Conservation (phyloP, 179 eudicot genomes). For the Monotropa hypopitys region DNA sequence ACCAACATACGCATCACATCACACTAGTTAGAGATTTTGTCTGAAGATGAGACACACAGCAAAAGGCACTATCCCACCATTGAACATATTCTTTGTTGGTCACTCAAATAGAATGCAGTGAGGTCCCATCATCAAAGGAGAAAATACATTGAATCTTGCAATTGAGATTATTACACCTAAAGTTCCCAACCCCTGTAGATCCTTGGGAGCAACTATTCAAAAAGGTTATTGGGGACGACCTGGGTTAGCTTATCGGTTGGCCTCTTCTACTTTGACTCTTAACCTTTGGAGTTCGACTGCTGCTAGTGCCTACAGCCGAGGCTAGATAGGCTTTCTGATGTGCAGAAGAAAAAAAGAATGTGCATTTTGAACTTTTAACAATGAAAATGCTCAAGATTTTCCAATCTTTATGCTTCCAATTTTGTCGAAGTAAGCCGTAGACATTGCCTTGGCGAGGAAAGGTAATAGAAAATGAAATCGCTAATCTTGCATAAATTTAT, state of each 20-base stretch:
- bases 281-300: not conserved
- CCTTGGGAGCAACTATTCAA: not conserved
- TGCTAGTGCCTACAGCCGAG: not conserved
- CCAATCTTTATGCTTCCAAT: not conserved
- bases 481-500: not conserved
- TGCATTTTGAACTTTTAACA: too few species aligned
- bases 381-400: not conserved
- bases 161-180: not conserved
- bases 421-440: too few species aligned
- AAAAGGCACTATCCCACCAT: conserved; percentile 1
- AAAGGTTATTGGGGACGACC: not conserved
- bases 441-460: not conserved
- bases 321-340: not conserved
- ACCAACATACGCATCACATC: conserved; percentile 9
- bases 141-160: conserved; percentile 7
- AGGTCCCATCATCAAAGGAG: conserved; percentile 6
- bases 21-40: not conserved
- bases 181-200: not conserved
- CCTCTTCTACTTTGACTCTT: not conserved
- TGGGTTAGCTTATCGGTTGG: too few species aligned
- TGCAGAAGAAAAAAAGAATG: not conserved
- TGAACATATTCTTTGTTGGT: not conserved
- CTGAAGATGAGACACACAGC: not conserved
- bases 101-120: not conserved
- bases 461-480: not conserved